Percentiles rank a stretch among this genome's conserved stretches.
Evolutionary conservation across 345 rosid species (phyloP).

Genomic region (Schrenkiella parvula): DNA sequence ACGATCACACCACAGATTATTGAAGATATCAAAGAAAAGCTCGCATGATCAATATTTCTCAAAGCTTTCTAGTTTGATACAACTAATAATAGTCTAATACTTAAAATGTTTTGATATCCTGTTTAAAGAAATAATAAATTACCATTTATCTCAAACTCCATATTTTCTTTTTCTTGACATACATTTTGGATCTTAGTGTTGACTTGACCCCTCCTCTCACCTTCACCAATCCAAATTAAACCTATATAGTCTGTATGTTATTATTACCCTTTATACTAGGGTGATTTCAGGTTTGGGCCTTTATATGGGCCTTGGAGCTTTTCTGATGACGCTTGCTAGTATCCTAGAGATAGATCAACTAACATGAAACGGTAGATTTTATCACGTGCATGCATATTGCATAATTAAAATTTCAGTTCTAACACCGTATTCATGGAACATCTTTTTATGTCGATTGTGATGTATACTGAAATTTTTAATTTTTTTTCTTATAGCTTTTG

Average conservation of each 20-base stretch:
- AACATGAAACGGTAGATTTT: neutral
- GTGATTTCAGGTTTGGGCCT: neutral
- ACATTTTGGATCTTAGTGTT: neutral
- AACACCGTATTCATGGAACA: conserved; percentile 23
- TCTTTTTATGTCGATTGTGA: conserved; percentile 15
- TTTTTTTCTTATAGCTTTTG: neutral
- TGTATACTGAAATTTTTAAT: neutral
- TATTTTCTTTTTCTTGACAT: neutral
- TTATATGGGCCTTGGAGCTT: neutral
- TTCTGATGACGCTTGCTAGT: neutral
- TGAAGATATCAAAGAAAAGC: conserved; percentile 15
- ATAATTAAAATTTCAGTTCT: too few relatives aligned
- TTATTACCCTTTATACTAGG: neutral
- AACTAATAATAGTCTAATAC: too few relatives aligned
- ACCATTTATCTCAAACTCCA: neutral
- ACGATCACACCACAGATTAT: conserved; percentile 19
- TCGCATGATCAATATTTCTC: conserved; percentile 15
- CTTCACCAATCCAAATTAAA: neutral
- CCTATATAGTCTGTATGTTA: neutral
- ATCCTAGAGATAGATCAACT: neutral
- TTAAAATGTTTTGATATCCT: neutral
- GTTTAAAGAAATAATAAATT: neutral
- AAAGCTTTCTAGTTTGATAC: neutral
- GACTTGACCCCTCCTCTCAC: neutral
- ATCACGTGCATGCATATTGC: too few relatives aligned